These are phyloP conservation scores for Tetramitus jugosus DNA, from an alignment of 208 protist genomes.

Conservation along the genomic window DNA sequence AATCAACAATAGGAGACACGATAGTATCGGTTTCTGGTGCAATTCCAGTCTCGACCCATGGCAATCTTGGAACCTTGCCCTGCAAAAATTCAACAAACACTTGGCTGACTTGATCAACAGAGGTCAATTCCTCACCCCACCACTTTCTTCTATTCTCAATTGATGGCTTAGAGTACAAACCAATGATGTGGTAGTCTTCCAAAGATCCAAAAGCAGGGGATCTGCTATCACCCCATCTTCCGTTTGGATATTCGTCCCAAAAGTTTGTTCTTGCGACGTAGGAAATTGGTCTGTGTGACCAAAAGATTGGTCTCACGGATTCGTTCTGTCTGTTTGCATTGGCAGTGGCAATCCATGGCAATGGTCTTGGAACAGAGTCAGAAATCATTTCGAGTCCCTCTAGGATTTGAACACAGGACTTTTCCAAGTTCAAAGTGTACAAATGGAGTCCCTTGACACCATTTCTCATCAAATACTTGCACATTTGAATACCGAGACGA, in stretches of 20 bases:
- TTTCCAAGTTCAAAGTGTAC: conserved; percentile 86
- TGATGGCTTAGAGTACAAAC: background rate
- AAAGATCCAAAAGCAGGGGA: conserved; percentile 14
- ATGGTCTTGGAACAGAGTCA: background rate
- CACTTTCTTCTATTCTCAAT: background rate
- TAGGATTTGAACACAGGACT: conserved; percentile 50
- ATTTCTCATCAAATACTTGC: conserved; percentile 49
- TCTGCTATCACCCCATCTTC: conserved; percentile 55
- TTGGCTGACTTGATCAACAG: background rate
- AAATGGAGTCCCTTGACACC: conserved; percentile 76
- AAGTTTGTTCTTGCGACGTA: conserved; percentile 67
- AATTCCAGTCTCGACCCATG: conserved; percentile 58
- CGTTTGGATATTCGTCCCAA: conserved; percentile 81
- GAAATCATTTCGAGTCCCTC: conserved; percentile 37
- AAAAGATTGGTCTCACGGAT: conserved; percentile 75
- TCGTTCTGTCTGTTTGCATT: conserved; percentile 53
- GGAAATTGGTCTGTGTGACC: conserved; percentile 64
- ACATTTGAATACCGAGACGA: conserved; percentile 55
- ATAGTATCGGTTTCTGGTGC: conserved; percentile 55
- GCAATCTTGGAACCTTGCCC: conserved; percentile 30
- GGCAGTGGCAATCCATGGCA: conserved; percentile 53
- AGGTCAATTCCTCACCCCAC: background rate
- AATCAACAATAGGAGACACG: conserved; percentile 49
- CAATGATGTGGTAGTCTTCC: background rate
- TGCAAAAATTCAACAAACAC: conserved; percentile 18